A percentile compares a stretch with the other conserved stretches of the same genome.
These are phyloP conservation scores for Diaporthe vaccinii DNA, from an alignment of 2,329 filamentous ascomycete species.

Conservation along the genomic window DNA sequence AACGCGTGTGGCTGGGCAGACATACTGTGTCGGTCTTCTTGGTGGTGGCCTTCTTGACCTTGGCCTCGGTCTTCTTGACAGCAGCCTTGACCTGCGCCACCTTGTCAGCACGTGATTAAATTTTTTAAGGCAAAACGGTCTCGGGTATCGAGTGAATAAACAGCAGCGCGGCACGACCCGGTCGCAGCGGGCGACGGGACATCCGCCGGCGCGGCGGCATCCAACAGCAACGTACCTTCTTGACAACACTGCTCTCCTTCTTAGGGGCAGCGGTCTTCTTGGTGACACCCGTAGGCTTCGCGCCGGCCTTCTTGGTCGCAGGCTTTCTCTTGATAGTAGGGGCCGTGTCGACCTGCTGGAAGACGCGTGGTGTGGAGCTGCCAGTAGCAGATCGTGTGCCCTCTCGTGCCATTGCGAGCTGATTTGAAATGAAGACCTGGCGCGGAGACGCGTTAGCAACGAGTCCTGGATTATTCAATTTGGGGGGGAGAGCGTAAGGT, in stretches of 20 bases:
- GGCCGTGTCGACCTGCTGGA: slow-evolving; percentile 62
- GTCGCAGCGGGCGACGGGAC: neutral
- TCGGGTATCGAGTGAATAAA: neutral
- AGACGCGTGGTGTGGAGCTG: slow-evolving; percentile 66
- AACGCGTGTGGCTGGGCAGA: neutral
- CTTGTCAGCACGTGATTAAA: neutral
- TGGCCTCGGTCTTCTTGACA: slow-evolving; percentile 48
- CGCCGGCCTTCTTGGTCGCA: slow-evolving; percentile 45
- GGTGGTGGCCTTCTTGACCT: slow-evolving; percentile 44
- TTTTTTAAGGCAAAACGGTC: neutral
- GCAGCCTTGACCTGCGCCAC: slow-evolving; percentile 48
- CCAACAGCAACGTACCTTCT: slow-evolving; percentile 47
- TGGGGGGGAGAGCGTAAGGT: no score
- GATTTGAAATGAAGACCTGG: neutral
- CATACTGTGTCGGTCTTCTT: slow-evolving; percentile 44
- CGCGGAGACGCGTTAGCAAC: slow-evolving; percentile 24
- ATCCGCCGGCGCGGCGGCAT: neutral
- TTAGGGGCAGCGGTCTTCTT: slow-evolving; percentile 55
- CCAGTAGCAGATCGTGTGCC: slow-evolving; percentile 66
- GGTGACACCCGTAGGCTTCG: slow-evolving; percentile 51
- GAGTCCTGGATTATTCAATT: neutral
- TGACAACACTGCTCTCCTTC: slow-evolving; percentile 50
- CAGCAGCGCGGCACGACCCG: neutral
- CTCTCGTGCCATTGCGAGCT: slow-evolving; percentile 60
- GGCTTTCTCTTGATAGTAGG: slow-evolving; percentile 59